Base-by-base conservation (phyloP, 2,329 filamentous ascomycete species). In the Elsinoe arachidis region DNA sequence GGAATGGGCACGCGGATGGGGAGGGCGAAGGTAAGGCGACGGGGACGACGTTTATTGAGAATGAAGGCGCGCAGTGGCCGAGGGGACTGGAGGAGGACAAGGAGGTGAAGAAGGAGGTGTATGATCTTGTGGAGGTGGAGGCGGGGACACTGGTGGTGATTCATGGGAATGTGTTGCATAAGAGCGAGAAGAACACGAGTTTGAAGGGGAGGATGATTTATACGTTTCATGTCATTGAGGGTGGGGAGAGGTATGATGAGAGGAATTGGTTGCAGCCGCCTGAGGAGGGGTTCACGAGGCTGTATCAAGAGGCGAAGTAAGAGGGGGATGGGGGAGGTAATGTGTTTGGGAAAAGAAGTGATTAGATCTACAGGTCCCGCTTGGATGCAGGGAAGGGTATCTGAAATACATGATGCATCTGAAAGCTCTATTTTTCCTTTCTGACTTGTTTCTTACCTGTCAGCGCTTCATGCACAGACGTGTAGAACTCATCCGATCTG, bases 191-290 rank as follows among this genome's bases (percentile, higher is more conserved):
- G 78, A 99, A 99, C 70, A 80, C 82, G 57, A 95, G 91, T 69
- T 73, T 80, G 62, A 92, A 89, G 77, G 90, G 91, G 19, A 80
- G 92, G 63, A 95, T 93, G 69, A 96, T 96, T 56, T 99, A 97
- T 73, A 97, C 93, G 0, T 99, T 97, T 70, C 93, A 99, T 75
- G 82, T 95, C 58, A 97, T 97, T 67, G 93, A 97, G 74, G 88
- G 87, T 0, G 81, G 86, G 17, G 76, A 84, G 43, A 76, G 75
- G 56, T 99, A 97, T 71, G 93, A 97, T 72, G 80, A 80, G 73
- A 79, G 80, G 72, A 99, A 99, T 73, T 97, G 93, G 93, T 73
- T 99, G 70, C 92, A 96, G 75, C 90, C 91, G 58, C 86, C 90
- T 0, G 76, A 78, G 39, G 81, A 81, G 41, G 91, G 89, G 0